Percentiles rank a stretch among this genome's conserved stretches.
Conservation (phyloP, 768 basidiomycete species). For the Lentinula lateritia region DNA sequence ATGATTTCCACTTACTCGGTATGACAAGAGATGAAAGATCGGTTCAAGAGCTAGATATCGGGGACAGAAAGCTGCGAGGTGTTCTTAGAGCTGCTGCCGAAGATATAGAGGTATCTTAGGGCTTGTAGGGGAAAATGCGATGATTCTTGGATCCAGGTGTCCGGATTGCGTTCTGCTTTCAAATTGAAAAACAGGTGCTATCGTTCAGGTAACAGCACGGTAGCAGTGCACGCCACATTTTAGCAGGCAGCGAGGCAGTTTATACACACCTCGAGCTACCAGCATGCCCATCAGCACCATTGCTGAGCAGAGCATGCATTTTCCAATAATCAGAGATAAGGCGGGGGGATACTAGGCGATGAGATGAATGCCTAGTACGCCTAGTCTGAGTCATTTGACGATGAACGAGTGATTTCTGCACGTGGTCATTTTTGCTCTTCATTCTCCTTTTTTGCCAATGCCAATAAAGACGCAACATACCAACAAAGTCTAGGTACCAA, state of each 20-base stretch:
- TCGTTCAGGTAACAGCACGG: too few relatives aligned
- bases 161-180: not conserved
- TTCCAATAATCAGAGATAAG: too few relatives aligned
- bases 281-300: not conserved
- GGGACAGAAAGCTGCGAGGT: not conserved
- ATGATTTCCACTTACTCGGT: not conserved
- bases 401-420: too few relatives aligned
- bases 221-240: not conserved
- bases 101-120: constrained; percentile 3
- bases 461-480: too few relatives aligned
- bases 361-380: too few relatives aligned
- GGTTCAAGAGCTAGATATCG: not conserved
- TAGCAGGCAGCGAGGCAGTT: not conserved
- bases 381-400: too few relatives aligned
- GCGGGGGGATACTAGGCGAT: too few relatives aligned
- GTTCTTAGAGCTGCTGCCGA: not conserved
- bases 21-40: not conserved
- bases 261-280: not conserved
- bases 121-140: not conserved
- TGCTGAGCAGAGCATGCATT: too few relatives aligned
- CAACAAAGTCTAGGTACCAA: too few relatives aligned
- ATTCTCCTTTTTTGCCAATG: too few relatives aligned
- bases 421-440: too few relatives aligned
- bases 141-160: not conserved
- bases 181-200: not conserved